phyloP scores from a whole-genome alignment of 495 filamentous ascomycete genomes.

The Trichoderma asperelloides region DNA sequence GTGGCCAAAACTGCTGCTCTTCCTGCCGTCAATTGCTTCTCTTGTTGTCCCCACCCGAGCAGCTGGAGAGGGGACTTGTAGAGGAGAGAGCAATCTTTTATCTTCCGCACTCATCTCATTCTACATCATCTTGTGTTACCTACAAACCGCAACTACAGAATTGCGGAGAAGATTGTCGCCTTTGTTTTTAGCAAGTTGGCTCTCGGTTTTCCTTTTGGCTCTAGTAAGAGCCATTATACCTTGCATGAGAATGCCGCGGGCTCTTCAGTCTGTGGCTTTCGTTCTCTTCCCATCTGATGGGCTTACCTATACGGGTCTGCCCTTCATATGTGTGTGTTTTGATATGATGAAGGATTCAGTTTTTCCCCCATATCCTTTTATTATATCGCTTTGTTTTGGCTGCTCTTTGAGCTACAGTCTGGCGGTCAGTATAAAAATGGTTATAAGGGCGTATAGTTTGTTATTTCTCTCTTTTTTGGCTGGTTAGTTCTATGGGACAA shows the following conservation, averaged over 20 bases:
- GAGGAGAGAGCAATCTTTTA: too few relatives aligned
- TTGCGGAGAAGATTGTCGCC: background rate
- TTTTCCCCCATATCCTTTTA: background rate
- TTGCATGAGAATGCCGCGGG: background rate
- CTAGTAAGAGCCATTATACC: background rate
- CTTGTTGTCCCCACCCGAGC: background rate
- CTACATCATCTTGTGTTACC: background rate
- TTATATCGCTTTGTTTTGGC: background rate
- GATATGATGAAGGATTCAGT: background rate
- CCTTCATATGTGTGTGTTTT: background rate
- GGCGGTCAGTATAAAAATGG: conserved; percentile 1
- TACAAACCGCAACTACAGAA: too few relatives aligned
- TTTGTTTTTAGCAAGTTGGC: background rate
- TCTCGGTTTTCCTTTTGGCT: background rate
- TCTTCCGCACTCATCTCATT: background rate
- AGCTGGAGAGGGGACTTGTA: too few relatives aligned
- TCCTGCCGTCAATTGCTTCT: background rate
- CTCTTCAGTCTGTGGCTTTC: too few relatives aligned
- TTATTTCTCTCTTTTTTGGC: background rate
- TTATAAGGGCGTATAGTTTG: background rate
- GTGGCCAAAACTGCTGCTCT: background rate
- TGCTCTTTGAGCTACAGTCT: background rate
- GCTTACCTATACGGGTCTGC: too few relatives aligned
- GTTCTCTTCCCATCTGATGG: too few relatives aligned
- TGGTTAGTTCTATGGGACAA: background rate